Evolutionary conservation across 1,139 yeast species (phyloP).

Genomic region (Taiozyma sp.): DNA sequence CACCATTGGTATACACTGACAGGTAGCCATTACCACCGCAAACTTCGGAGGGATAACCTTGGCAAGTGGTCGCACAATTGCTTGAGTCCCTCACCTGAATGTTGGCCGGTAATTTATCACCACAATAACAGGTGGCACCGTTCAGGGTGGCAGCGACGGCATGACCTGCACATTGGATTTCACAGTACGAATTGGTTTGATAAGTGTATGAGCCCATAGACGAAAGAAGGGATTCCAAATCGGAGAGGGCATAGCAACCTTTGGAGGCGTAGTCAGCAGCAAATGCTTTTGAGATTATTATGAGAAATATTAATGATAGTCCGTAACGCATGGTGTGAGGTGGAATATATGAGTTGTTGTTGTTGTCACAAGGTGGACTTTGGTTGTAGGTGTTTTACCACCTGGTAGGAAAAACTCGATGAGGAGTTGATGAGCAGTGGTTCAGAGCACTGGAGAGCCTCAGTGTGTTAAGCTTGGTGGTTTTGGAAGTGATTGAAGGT

Average conservation of each 20-base stretch:
- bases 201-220: constrained; percentile 27
- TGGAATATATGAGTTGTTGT: too few relatives aligned
- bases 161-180: constrained; percentile 35
- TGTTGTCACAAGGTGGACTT: too few relatives aligned
- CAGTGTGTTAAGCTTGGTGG: neutral
- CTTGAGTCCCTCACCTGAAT: constrained; percentile 30
- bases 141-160: constrained; percentile 44
- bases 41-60: constrained; percentile 47
- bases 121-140: constrained; percentile 58
- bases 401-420: neutral
- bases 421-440: too few relatives aligned
- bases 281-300: neutral
- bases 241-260: constrained; percentile 4
- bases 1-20: constrained; percentile 36
- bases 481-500: too few relatives aligned
- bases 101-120: constrained; percentile 27
- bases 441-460: too few relatives aligned
- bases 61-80: constrained; percentile 44
- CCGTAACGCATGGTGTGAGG: neutral
- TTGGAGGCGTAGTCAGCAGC: neutral
- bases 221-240: neutral
- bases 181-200: constrained; percentile 48
- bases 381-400: neutral
- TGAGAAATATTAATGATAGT: neutral
- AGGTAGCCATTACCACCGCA: constrained; percentile 56